Evolutionary conservation across 1,139 yeast genomes (phyloP).

Genomic region (Candida glucosophila): DNA sequence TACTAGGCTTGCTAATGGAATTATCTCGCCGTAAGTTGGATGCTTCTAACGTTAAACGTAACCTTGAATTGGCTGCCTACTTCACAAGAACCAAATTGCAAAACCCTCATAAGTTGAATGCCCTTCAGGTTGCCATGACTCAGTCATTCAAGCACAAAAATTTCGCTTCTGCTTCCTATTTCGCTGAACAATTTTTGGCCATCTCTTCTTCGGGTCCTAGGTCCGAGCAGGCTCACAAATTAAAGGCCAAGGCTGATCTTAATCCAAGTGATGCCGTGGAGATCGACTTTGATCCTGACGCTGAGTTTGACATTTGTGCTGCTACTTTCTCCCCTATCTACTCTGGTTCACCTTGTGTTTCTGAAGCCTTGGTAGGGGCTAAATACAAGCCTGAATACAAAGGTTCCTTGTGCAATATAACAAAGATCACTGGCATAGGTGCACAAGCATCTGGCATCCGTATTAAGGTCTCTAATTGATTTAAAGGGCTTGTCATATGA

Average conservation of each 20-base stretch:
- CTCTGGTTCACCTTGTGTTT: conserved; percentile 56
- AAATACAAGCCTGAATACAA: conserved; percentile 68
- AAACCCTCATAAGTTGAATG: conserved; percentile 76
- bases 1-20: conserved; percentile 86
- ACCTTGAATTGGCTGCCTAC: conserved; percentile 90
- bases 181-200: conserved; percentile 76
- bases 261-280: conserved; percentile 80
- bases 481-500: too few species aligned
- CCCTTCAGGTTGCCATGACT: conserved; percentile 91
- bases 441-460: conserved; percentile 95
- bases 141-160: conserved; percentile 85
- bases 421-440: conserved; percentile 74
- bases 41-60: conserved; percentile 65
- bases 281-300: conserved; percentile 86
- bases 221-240: conserved; percentile 82
- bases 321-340: conserved; percentile 84
- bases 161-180: conserved; percentile 79
- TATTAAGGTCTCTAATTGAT: conserved; percentile 33
- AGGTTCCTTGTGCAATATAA: conserved; percentile 72
- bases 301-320: conserved; percentile 86
- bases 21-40: conserved; percentile 77
- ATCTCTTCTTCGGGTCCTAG: conserved; percentile 65
- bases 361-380: conserved; percentile 90
- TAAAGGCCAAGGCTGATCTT: conserved; percentile 72
- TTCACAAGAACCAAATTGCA: conserved; percentile 82